Percentiles rank a stretch among this genome's conserved stretches.
Conservation (phyloP, 2,329 filamentous ascomycete genomes). For the Zymoseptoria crescenta region DNA sequence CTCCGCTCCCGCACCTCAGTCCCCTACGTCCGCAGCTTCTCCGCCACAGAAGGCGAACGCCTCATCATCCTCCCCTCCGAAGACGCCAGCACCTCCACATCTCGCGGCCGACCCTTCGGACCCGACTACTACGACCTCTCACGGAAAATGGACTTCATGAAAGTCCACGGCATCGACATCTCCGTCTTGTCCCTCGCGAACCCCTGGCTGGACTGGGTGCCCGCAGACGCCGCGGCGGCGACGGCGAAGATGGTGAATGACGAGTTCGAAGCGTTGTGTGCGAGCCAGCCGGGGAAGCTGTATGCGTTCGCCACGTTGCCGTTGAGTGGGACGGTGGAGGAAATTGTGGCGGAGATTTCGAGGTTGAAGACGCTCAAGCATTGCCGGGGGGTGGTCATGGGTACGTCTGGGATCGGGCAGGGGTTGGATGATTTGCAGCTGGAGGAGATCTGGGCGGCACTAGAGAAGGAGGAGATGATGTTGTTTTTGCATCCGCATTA, state of each 20-base stretch:
- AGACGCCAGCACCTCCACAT: constrained; percentile 24
- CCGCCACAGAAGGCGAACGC: constrained; percentile 48
- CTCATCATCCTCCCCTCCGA: constrained; percentile 37
- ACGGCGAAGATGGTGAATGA: constrained; percentile 66
- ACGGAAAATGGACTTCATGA: constrained; percentile 82
- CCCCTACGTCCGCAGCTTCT: constrained; percentile 62
- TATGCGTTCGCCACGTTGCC: constrained; percentile 81
- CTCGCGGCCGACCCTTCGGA: constrained; percentile 72
- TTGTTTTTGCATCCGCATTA: constrained; percentile 91
- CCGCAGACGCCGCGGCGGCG: constrained; percentile 50
- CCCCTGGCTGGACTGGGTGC: constrained; percentile 85
- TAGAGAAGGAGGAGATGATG: constrained; percentile 57
- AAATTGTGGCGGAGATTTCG: constrained; percentile 57
- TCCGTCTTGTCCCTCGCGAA: constrained; percentile 87
- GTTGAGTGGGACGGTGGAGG: constrained; percentile 56
- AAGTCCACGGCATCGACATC: constrained; percentile 69
- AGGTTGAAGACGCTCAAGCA: constrained; percentile 55
- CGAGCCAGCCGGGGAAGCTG: constrained; percentile 55
- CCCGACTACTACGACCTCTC: constrained; percentile 72
- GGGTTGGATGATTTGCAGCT: constrained; percentile 72
- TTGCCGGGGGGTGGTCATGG: constrained; percentile 80
- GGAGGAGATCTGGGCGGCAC: constrained; percentile 61
- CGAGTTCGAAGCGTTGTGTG: constrained; percentile 68
- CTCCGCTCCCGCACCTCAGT: constrained; percentile 52
- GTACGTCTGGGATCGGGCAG: constrained; percentile 69